A percentile compares a stretch with the other conserved stretches of the same genome.
phyloP scores from a whole-genome alignment of 306 rosid genomes.

The Prunus salicina region DNA sequence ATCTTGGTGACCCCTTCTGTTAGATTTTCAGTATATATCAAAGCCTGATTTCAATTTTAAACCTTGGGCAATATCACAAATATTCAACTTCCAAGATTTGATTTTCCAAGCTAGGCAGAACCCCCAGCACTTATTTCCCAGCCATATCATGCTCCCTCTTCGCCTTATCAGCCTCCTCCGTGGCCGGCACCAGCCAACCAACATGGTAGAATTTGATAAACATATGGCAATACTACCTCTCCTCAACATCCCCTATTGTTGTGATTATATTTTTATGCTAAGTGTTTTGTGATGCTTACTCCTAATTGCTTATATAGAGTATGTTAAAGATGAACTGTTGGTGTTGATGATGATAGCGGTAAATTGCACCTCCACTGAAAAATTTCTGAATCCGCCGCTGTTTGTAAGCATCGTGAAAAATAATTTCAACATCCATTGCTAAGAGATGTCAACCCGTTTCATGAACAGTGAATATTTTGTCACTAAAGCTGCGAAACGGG shows the following conservation, averaged over 20 bases:
- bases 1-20: not conserved
- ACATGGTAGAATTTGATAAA: constrained; percentile 43
- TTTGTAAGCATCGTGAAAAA: too few species aligned
- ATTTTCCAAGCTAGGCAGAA: constrained; percentile 42
- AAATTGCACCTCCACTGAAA: not conserved
- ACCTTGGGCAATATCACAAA: too few species aligned
- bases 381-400: too few species aligned
- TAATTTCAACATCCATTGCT: too few species aligned
- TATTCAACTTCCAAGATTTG: not conserved
- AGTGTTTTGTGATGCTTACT: not conserved
- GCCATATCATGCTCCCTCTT: constrained; percentile 57
- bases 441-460: too few species aligned
- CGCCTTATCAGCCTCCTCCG: constrained; percentile 51
- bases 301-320: constrained; percentile 36
- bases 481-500: not conserved
- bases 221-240: constrained; percentile 47
- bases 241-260: constrained; percentile 47
- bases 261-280: not conserved
- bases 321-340: constrained; percentile 31
- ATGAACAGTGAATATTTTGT: too few species aligned
- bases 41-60: not conserved
- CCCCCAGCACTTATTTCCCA: constrained; percentile 69
- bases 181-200: constrained; percentile 59
- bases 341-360: constrained; percentile 48
- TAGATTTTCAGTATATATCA: not conserved